A percentile compares a stretch with the other conserved stretches of the same genome.
phyloP scores from a whole-genome alignment of 345 rosid species.

The Theobroma cacao region DNA sequence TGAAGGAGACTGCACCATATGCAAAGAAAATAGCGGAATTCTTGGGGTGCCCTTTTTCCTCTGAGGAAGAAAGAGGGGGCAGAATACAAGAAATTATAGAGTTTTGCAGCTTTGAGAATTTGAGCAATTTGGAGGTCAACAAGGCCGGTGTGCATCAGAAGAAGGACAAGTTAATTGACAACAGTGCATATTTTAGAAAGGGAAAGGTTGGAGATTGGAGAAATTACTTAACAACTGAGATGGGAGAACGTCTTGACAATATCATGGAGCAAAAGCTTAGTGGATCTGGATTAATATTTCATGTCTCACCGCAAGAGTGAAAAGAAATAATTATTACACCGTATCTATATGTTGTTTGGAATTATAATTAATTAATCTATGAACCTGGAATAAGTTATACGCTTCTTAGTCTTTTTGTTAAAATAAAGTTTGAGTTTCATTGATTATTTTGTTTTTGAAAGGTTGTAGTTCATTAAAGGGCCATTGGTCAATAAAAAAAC shows the following conservation, averaged over 20 bases:
- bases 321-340: too few species aligned
- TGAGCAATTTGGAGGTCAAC: constrained; percentile 29
- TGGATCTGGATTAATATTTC: not conserved
- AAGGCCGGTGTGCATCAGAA: constrained; percentile 2
- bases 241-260: not conserved
- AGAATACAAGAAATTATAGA: constrained; percentile 10
- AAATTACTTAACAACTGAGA: constrained; percentile 12
- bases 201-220: constrained; percentile 22
- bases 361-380: too few species aligned
- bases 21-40: constrained; percentile 25
- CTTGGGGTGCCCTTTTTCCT: constrained; percentile 22
- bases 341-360: too few species aligned
- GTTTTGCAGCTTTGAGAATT: constrained; percentile 31
- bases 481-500: too few species aligned
- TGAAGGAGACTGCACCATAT: constrained; percentile 1
- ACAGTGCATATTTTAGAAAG: constrained; percentile 6
- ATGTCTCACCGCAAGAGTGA: too few species aligned
- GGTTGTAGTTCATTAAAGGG: too few species aligned
- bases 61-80: constrained; percentile 19
- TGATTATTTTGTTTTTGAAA: too few species aligned
- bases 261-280: not conserved
- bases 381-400: too few species aligned
- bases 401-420: too few species aligned
- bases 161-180: not conserved
- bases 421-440: too few species aligned